A percentile compares a stretch with the other conserved stretches of the same genome.
Conservation (phyloP, 1,284 basidiomycete genomes). For the Wallemia hederae region DNA sequence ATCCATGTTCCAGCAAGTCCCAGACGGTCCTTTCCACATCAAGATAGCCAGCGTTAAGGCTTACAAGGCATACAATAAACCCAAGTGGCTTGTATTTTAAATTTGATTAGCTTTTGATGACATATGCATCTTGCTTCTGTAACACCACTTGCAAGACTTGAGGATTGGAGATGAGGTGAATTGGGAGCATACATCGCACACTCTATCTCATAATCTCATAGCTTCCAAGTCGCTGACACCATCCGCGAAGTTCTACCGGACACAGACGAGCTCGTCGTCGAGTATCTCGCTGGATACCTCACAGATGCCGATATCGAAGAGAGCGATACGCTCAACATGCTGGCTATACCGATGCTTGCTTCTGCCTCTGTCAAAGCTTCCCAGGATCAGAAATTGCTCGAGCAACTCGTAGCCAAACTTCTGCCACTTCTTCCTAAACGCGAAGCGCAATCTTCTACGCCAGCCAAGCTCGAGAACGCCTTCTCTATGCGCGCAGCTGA, state of each 20-base stretch:
- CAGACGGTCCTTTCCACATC: background rate
- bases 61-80: background rate
- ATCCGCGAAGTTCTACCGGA: slow-evolving; percentile 49
- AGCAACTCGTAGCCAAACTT: slow-evolving; percentile 29
- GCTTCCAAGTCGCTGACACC: slow-evolving; percentile 39
- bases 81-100: background rate
- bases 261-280: slow-evolving; percentile 75
- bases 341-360: slow-evolving; percentile 40
- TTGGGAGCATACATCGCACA: background rate
- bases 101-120: no score
- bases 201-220: background rate
- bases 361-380: background rate
- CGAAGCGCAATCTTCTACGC: slow-evolving; percentile 16
- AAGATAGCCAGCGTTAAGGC: background rate
- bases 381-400: slow-evolving; percentile 31
- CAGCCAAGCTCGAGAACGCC: slow-evolving; percentile 64
- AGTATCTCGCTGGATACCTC: slow-evolving; percentile 72
- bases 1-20: background rate
- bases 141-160: background rate
- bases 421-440: slow-evolving; percentile 26
- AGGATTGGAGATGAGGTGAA: background rate
- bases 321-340: slow-evolving; percentile 45
- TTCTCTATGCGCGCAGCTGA: slow-evolving; percentile 70
- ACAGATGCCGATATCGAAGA: slow-evolving; percentile 79
- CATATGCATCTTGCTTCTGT: no score